Percentiles rank a stretch among this genome's conserved stretches.
phyloP scores from a whole-genome alignment of 2,329 filamentous ascomycete genomes.

The Colletotrichum echinochloae region DNA sequence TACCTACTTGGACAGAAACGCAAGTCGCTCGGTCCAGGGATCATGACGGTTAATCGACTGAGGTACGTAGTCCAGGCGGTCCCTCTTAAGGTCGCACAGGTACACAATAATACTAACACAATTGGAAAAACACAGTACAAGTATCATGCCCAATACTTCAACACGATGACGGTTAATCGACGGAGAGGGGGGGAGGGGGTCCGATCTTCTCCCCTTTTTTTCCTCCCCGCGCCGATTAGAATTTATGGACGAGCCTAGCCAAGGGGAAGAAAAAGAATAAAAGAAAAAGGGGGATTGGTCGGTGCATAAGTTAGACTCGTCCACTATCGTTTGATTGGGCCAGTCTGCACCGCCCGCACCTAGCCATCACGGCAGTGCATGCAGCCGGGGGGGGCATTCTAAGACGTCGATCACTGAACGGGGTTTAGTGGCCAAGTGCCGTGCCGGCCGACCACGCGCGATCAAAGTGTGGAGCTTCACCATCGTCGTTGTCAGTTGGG shows the following conservation, averaged over 20 bases:
- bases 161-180: conserved; percentile 20
- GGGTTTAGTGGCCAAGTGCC: conserved; percentile 7
- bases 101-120: too few species aligned
- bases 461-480: too few species aligned
- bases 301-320: conserved; percentile 12
- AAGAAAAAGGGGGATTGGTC: conserved; percentile 2
- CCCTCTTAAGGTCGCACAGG: too few species aligned
- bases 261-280: neutral
- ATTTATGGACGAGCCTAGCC: neutral
- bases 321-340: conserved; percentile 1
- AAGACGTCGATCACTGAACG: conserved; percentile 22
- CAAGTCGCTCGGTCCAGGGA: neutral
- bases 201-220: neutral
- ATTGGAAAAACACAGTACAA: too few species aligned
- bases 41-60: conserved; percentile 15
- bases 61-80: too few species aligned
- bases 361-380: conserved; percentile 20
- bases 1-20: neutral
- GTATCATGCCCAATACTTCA: too few species aligned
- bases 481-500: too few species aligned
- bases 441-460: neutral
- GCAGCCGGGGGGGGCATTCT: neutral
- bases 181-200: neutral
- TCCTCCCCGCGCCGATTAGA: too few species aligned
- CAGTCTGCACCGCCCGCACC: neutral